Evolutionary conservation across 345 rosid species (phyloP), one percentile per base, ranked within the genome.

Genomic region (Bruguiera sexangula): DNA sequence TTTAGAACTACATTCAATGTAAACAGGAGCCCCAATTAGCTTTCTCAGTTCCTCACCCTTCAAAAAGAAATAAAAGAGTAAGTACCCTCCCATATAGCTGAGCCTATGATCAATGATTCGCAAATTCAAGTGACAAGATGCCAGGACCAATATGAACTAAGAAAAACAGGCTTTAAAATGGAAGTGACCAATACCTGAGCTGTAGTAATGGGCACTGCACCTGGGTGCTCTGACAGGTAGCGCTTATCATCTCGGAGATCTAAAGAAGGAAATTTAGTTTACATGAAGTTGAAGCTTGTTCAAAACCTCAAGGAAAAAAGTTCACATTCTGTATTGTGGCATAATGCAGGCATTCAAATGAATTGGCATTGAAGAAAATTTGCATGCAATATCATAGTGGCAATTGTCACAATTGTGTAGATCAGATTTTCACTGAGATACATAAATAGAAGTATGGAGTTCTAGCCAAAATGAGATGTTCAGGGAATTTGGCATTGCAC

Each of bases 21-120:
- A 91, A 76, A 88, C 78, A 67, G 91, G 84, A 62, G 96, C 93
- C 1, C 96, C 96, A 29, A 87, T 87, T 32, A 83, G 65, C 82
- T 87, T 91, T 71, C 83, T 86, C 76, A 91, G 75, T 67, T 91
- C 97, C 75, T 91, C 97, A 21, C 97, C 96, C 97, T 91, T 68
- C 16, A 65, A 37, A 19, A 58, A 0, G 56, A 54, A 59, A 56
- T 48, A 30, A 30, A 65, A 54, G 1, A 21, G 15, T 20, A 54
- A 56, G 50, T 43, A 43, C 5, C 18, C 18, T 15, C 50, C 50
- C 18, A 43, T 43, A 43, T 15, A 3, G 50, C 19, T 43, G 48
- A 11, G 50, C 16, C 48, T 39, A 39, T n/a, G 18, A 8, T 4
- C 22, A 6, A 51, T 5, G 8, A 26, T 26, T 51, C 65, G 50